Conservation (phyloP, 805 yeast species). For the Limtongia smithiae region DNA sequence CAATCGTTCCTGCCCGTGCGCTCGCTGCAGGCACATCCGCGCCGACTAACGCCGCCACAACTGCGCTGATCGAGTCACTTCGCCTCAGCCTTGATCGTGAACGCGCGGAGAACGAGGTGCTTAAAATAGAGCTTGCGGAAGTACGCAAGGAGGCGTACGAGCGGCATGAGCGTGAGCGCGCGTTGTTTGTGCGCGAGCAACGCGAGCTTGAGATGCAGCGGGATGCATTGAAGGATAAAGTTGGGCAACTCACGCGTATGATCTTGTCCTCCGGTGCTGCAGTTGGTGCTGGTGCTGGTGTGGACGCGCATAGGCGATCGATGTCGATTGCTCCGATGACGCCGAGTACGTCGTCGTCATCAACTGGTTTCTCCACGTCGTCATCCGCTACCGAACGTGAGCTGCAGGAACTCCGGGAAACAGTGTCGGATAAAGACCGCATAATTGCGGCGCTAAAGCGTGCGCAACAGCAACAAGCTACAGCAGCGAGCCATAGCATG, state of each 20-base stretch:
- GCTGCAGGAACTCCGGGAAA: neutral
- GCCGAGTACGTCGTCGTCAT: too few species aligned
- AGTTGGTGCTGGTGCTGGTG: neutral
- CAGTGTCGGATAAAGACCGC: constrained; percentile 48
- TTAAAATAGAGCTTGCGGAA: constrained; percentile 36
- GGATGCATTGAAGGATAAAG: constrained; percentile 26
- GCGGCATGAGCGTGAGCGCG: constrained; percentile 5
- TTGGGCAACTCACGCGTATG: constrained; percentile 25
- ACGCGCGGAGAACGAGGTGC: constrained; percentile 47
- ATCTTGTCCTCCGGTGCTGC: constrained; percentile 2
- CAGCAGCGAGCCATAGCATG: neutral
- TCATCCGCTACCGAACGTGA: too few species aligned
- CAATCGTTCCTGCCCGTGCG: constrained; percentile 57
- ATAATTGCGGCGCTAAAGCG: neutral
- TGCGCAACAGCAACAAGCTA: neutral
- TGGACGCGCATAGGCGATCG: neutral
- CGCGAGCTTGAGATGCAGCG: constrained; percentile 26
- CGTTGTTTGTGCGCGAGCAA: constrained; percentile 11
- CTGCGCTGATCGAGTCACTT: constrained; percentile 52
- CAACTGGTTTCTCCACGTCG: too few species aligned
- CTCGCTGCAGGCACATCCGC: constrained; percentile 37
- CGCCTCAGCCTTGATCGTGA: constrained; percentile 59
- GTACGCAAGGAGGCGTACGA: constrained; percentile 19
- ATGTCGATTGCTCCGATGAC: neutral
- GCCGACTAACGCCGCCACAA: constrained; percentile 22